Percentiles rank a stretch among this genome's conserved stretches.
These are phyloP conservation scores for Didymellaceae sp. DNA, from an alignment of 2,329 filamentous ascomycete species.

Conservation along the genomic window DNA sequence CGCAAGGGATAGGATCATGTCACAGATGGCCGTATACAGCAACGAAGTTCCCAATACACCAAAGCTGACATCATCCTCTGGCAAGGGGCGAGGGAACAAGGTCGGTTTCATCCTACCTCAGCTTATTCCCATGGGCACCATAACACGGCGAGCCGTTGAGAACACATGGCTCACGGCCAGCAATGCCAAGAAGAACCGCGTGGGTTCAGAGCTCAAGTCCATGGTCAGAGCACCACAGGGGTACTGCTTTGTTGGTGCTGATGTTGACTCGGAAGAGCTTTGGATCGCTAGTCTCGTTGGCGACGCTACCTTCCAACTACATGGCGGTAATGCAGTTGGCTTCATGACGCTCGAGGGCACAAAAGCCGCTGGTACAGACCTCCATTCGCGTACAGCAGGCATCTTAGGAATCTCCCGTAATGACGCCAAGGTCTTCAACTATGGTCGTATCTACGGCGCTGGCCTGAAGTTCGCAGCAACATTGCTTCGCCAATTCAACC, in stretches of 20 bases:
- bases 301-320: slow-evolving; percentile 91
- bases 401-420: slow-evolving; percentile 95
- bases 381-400: slow-evolving; percentile 90
- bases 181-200: slow-evolving; percentile 94
- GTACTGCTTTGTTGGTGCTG: slow-evolving; percentile 93
- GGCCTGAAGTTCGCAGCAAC: slow-evolving; percentile 92
- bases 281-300: slow-evolving; percentile 98
- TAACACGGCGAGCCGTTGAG: slow-evolving; percentile 91
- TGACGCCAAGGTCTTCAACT: slow-evolving; percentile 97
- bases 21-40: slow-evolving; percentile 93
- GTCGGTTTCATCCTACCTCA: slow-evolving; percentile 93
- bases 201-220: slow-evolving; percentile 94
- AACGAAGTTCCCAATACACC: slow-evolving; percentile 56
- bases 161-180: slow-evolving; percentile 98
- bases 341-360: slow-evolving; percentile 99
- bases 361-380: slow-evolving; percentile 89
- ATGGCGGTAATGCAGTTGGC: slow-evolving; percentile 95
- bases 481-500: slow-evolving; percentile 92
- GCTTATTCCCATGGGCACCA: slow-evolving; percentile 97
- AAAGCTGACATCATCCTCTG: slow-evolving; percentile 32
- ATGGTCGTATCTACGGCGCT: slow-evolving; percentile 98
- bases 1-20: slow-evolving; percentile 87
- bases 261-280: slow-evolving; percentile 95
- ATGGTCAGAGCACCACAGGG: slow-evolving; percentile 93
- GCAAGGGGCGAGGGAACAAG: slow-evolving; percentile 28